Base-by-base conservation (phyloP, 257 asterid species). In the Solanum tarijense region DNA sequence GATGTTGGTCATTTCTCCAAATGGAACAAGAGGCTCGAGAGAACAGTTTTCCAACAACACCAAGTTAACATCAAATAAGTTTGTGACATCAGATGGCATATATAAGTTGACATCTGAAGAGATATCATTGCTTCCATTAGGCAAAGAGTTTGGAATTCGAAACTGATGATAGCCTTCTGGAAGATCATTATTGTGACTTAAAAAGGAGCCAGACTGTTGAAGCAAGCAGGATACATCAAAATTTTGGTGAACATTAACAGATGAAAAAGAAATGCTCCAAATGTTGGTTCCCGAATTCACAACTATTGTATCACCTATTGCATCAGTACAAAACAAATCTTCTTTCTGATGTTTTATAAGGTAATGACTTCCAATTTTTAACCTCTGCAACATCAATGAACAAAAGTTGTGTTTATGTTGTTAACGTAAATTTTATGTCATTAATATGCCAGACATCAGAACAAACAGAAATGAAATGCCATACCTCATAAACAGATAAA, bases 331-430 rank as follows among this genome's bases (percentile, higher is more conserved):
- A 71, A 92, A 86, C 76, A 66, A 65, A 72, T 92, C 95, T 91
- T 91, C 91, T 76, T 90, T 89, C 87, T 90, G 87, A 83, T 93
- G 94, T 87, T 91, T 89, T 69, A 96, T 88, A 65, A 95, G 90
- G 91, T 97, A 97, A 88, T 74, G 92, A 83, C 90, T 55, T 87
- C 98, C 95, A 52, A 96, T 94, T 92, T 87, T 94, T 90, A 96
- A 41, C 14, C 91, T 92, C 99, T 97, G 98, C 90, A 92, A 87
- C 71, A 14, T 76, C 76, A 66, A 76, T 13, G 88, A 90, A 71
- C 32, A 72, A 31, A 48, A 48, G 52, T 73, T 46, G 41, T 29
- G 29, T 21, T 20, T 32, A 43, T 72, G 83, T 84, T 84, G 35
- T 86, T 62, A 31, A 20, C 35, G 18, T 41, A 71, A 69, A 82